phyloP scores from a whole-genome alignment of 768 basidiomycete genomes.

The Boletus speciosus region DNA sequence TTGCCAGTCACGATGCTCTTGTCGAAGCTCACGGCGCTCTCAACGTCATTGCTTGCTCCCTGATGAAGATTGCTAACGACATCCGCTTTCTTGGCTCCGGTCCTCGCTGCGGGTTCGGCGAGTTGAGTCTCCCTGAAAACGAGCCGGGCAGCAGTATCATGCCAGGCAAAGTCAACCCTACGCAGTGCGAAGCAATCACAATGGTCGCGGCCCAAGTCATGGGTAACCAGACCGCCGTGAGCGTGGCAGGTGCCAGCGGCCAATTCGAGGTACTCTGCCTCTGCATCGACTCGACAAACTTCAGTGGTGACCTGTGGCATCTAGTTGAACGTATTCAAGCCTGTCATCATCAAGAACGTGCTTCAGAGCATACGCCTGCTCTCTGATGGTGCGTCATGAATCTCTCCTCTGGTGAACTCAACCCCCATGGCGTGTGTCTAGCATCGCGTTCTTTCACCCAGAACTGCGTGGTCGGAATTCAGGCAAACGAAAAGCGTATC shows the following conservation, averaged over 20 bases:
- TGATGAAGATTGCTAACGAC: slow-evolving; percentile 99
- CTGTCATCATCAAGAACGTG: slow-evolving; percentile 97
- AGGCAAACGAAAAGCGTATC: slow-evolving; percentile 95
- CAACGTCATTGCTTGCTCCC: slow-evolving; percentile 91
- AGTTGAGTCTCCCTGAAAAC: slow-evolving; percentile 92
- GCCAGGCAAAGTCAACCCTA: slow-evolving; percentile 99
- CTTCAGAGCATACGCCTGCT: slow-evolving; percentile 92
- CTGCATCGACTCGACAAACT: slow-evolving; percentile 1
- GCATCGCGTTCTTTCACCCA: slow-evolving; percentile 92
- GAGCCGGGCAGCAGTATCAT: slow-evolving; percentile 99
- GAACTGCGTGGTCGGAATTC: slow-evolving; percentile 94
- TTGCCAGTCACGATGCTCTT: slow-evolving; percentile 96
- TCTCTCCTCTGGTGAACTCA: background rate
- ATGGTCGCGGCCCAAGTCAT: slow-evolving; percentile 99
- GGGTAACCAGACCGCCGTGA: slow-evolving; percentile 93
- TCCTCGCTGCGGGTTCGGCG: slow-evolving; percentile 95
- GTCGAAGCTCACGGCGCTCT: slow-evolving; percentile 97
- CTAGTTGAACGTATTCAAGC: slow-evolving; percentile 99
- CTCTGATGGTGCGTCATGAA: slow-evolving; percentile 66
- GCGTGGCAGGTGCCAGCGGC: slow-evolving; percentile 89
- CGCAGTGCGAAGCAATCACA: slow-evolving; percentile 97
- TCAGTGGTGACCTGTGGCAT: slow-evolving; percentile 5
- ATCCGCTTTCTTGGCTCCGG: slow-evolving; percentile 97
- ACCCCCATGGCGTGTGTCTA: slow-evolving; percentile 27
- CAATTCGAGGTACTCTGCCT: slow-evolving; percentile 83